Base-by-base conservation (phyloP, 1,284 basidiomycete genomes). In the Schizophyllum amplum region DNA sequence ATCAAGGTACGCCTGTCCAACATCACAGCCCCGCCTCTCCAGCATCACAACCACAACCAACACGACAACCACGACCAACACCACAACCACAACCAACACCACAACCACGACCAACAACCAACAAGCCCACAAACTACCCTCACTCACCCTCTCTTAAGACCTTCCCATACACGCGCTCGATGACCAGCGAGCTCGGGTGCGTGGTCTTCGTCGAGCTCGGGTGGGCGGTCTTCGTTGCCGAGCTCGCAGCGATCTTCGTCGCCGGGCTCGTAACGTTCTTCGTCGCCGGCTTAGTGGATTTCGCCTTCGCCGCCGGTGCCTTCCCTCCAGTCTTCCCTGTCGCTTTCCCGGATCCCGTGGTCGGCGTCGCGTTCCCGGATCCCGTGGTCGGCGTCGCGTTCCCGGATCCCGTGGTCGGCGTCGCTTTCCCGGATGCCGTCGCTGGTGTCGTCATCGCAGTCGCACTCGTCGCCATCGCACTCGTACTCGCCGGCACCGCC, bases 291-390 rank as follows among this genome's bases (percentile, higher is more conserved):
- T n/a, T n/a, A n/a, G n/a, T n/a, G n/a, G n/a, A n/a, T n/a, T n/a
- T n/a, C n/a, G n/a, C n/a, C n/a, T n/a, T n/a, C n/a, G n/a, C n/a
- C n/a, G n/a, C n/a, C n/a, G n/a, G n/a, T n/a, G n/a, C n/a, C n/a
- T n/a, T n/a, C n/a, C n/a, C 55, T 0, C 51, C 49, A 23, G 56
- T 58, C 15, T 24, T 55, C 7, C 47, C 74, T 64, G 26, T 75
- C 68, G 49, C 73, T 63, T 15, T 62, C 63, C 24, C 74, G 70
- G 59, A 75, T 73, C 33, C 33, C 33, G 33, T 42, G 33, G 33
- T 9, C 17, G 33, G 3, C 33, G 11, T 42, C 33, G 13, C 33
- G 33, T n/a, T n/a, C n/a, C n/a, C n/a, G n/a, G n/a, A n/a, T n/a
- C 33, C 33, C 2, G 33, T 17, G 17, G 33, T 17, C 3, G 33